These are phyloP conservation scores for Lunasporangiospora selenospora DNA, from an alignment of 192 early-diverging fungal genomes.

Conservation along the genomic window DNA sequence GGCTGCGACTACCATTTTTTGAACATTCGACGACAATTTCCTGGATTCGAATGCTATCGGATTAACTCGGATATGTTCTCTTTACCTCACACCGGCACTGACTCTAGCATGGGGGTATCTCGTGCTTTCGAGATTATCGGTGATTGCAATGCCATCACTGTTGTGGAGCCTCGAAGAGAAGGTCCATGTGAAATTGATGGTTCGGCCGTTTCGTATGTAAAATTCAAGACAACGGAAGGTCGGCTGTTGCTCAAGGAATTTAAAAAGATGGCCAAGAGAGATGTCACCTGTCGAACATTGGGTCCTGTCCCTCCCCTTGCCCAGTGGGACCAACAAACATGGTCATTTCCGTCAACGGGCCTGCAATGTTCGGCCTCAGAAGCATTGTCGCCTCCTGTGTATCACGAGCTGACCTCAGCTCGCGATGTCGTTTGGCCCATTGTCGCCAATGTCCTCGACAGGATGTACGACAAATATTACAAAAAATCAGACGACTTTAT, in stretches of 20 bases:
- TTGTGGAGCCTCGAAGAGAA: slow-evolving; percentile 18
- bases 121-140: slow-evolving; percentile 6
- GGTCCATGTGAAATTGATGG: slow-evolving; percentile 29
- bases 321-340: slow-evolving; percentile 16
- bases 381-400: too few species aligned
- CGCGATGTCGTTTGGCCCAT: too few species aligned
- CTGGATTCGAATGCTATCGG: too few species aligned
- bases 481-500: too few species aligned
- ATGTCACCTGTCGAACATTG: slow-evolving; percentile 9
- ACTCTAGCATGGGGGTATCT: slow-evolving; percentile 26
- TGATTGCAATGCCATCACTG: slow-evolving; percentile 22
- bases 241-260: slow-evolving; percentile 12
- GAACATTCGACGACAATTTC: too few species aligned
- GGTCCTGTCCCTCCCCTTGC: slow-evolving; percentile 18
- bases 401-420: too few species aligned
- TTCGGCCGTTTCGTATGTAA: slow-evolving; percentile 23
- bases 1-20: too few species aligned
- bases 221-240: slow-evolving; percentile 21
- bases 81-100: too few species aligned
- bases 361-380: too few species aligned
- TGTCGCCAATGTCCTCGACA: too few species aligned
- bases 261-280: slow-evolving; percentile 24
- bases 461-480: too few species aligned
- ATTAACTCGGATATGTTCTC: slow-evolving; percentile 14
- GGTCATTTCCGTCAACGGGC: slow-evolving; percentile 17